Evolutionary conservation across 2,329 filamentous ascomycete genomes (phyloP).

Genomic region (Tolypocladium sp.): DNA sequence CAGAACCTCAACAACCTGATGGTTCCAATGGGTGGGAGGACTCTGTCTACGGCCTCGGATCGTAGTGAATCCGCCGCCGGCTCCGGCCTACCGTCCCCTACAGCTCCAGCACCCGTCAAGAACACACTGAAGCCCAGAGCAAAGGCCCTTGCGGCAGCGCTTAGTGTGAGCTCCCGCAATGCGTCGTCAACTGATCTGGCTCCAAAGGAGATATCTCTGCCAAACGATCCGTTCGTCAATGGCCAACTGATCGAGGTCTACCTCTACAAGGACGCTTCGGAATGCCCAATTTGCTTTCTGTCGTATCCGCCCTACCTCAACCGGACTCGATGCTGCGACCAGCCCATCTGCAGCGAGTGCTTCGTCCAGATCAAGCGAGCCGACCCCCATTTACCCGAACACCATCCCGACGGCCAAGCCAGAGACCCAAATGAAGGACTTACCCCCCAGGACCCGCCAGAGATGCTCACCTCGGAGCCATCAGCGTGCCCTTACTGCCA

Average conservation of each 20-base stretch:
- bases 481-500: slow-evolving; percentile 93
- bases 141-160: slow-evolving; percentile 78
- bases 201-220: slow-evolving; percentile 70
- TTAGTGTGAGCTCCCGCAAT: slow-evolving; percentile 66
- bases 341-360: slow-evolving; percentile 94
- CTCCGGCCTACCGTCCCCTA: slow-evolving; percentile 45
- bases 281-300: slow-evolving; percentile 95
- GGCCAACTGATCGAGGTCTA: slow-evolving; percentile 91
- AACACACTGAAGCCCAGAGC: slow-evolving; percentile 69
- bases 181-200: slow-evolving; percentile 61
- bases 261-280: slow-evolving; percentile 80
- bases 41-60: slow-evolving; percentile 73
- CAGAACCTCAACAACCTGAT: slow-evolving; percentile 63
- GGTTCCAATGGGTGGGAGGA: slow-evolving; percentile 69
- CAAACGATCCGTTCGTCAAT: slow-evolving; percentile 80
- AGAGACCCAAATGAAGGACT: slow-evolving; percentile 25
- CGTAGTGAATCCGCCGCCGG: slow-evolving; percentile 50
- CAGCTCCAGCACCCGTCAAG: slow-evolving; percentile 26
- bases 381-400: slow-evolving; percentile 83
- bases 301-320: slow-evolving; percentile 95
- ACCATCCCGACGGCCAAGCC: slow-evolving; percentile 42
- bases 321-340: slow-evolving; percentile 88
- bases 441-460: slow-evolving; percentile 41
- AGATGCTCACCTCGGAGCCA: slow-evolving; percentile 79
- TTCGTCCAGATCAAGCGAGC: slow-evolving; percentile 97